These are phyloP conservation scores for Colletotrichum sp. DNA, from an alignment of 2,329 filamentous ascomycete genomes.

Conservation along the genomic window DNA sequence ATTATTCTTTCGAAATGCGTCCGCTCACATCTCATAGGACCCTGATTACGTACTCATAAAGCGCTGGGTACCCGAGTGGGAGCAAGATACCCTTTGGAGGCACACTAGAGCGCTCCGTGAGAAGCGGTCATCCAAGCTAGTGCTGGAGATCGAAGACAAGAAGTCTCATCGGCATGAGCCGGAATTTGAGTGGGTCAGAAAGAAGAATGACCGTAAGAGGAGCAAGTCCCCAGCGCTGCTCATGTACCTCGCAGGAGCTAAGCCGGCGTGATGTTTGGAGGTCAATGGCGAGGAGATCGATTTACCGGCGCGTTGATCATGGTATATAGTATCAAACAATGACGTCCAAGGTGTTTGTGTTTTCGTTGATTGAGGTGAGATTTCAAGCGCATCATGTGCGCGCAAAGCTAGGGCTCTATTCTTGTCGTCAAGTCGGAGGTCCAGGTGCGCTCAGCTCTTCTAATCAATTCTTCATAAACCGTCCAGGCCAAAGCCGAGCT, in stretches of 20 bases:
- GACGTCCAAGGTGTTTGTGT: neutral
- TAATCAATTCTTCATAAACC: slow-evolving; percentile 90
- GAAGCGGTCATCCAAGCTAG: slow-evolving; percentile 48
- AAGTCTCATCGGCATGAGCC: slow-evolving; percentile 45
- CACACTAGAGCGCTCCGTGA: slow-evolving; percentile 72
- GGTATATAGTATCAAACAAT: neutral
- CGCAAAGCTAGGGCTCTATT: slow-evolving; percentile 1
- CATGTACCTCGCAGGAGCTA: slow-evolving; percentile 62
- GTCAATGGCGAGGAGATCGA: neutral
- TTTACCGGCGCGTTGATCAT: neutral
- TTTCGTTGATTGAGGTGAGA: neutral
- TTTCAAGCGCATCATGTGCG: neutral
- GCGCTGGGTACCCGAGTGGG: slow-evolving; percentile 72
- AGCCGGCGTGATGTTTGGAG: slow-evolving; percentile 37
- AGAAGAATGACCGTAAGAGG: slow-evolving; percentile 57
- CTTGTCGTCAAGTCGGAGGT: neutral
- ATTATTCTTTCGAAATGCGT: neutral
- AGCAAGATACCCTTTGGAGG: slow-evolving; percentile 75
- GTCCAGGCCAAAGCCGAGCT: slow-evolving; percentile 98
- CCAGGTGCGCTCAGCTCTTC: slow-evolving; percentile 60
- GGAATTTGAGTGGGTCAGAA: slow-evolving; percentile 62
- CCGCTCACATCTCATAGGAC: slow-evolving; percentile 48
- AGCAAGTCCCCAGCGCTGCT: slow-evolving; percentile 62
- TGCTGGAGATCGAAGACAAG: slow-evolving; percentile 52
- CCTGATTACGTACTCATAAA: slow-evolving; percentile 76